Conservation (phyloP, 225 moss, liverwort and hornwort genomes). For the Ulota crispa region DNA sequence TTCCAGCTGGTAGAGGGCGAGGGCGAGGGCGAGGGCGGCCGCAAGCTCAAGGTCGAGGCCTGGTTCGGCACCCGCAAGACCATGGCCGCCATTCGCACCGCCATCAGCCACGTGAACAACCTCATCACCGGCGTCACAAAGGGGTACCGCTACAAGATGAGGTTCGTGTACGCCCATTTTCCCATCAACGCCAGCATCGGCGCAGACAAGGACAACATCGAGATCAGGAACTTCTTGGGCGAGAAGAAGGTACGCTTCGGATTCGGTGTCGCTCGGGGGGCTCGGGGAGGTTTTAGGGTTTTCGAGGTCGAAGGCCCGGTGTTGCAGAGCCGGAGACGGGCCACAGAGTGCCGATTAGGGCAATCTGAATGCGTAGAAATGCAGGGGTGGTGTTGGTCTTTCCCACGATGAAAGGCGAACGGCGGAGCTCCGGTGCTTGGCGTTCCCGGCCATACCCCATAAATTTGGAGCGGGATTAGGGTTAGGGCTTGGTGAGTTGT, state of each 20-base stretch:
- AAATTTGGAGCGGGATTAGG: constrained; percentile 4
- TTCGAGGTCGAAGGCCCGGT: neutral
- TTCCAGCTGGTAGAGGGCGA: constrained; percentile 47
- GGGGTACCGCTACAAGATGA: constrained; percentile 82
- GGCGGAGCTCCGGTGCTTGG: neutral
- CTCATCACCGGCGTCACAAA: constrained; percentile 78
- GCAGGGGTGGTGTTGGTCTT: neutral
- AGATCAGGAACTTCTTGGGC: constrained; percentile 81
- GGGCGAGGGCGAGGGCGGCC: constrained; percentile 39
- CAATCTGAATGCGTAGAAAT: neutral
- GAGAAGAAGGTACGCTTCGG: constrained; percentile 68
- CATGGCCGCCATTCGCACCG: constrained; percentile 78
- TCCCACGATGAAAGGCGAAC: neutral
- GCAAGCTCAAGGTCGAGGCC: constrained; percentile 73
- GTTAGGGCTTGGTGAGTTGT: neutral
- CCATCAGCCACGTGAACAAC: constrained; percentile 73
- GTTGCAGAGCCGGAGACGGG: no score
- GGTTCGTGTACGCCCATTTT: constrained; percentile 84
- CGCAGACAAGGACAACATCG: constrained; percentile 62
- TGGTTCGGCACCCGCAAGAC: constrained; percentile 80
- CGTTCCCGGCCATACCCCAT: neutral
- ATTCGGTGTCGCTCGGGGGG: neutral
- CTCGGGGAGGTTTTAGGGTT: constrained; percentile 3
- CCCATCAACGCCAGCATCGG: constrained; percentile 83
- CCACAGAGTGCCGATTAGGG: neutral